These are phyloP conservation scores for Xerocomellus intermedius DNA, from an alignment of 768 basidiomycete species.

Conservation along the genomic window DNA sequence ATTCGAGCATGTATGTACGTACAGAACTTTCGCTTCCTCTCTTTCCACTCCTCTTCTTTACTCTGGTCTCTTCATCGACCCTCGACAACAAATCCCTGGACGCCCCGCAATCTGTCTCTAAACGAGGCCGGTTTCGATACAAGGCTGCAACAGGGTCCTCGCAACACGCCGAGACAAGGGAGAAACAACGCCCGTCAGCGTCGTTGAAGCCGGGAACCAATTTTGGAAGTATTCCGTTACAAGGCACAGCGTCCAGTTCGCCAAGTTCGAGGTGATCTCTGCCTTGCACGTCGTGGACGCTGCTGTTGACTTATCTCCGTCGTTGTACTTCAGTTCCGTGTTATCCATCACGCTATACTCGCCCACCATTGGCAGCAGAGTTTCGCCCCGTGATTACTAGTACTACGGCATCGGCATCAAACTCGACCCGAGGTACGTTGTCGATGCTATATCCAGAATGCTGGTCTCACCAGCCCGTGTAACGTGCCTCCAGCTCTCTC, in stretches of 20 bases:
- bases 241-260: slow-evolving; percentile 3
- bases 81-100: background rate
- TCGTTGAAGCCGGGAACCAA: slow-evolving; percentile 1
- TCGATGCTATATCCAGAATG: background rate
- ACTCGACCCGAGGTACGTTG: slow-evolving; percentile 4
- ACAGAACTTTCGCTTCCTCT: background rate
- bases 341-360: background rate
- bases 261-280: background rate
- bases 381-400: background rate
- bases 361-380: background rate
- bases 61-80: background rate
- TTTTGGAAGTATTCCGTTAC: slow-evolving; percentile 14
- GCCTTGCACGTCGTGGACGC: slow-evolving; percentile 10
- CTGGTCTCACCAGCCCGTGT: background rate
- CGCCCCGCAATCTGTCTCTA: slow-evolving; percentile 1
- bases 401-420: background rate
- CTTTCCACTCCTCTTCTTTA: background rate
- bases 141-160: slow-evolving; percentile 3
- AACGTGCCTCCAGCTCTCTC: background rate
- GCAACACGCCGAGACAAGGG: slow-evolving; percentile 19
- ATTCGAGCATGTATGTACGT: slow-evolving; percentile 14
- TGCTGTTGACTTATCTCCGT: slow-evolving; percentile 25
- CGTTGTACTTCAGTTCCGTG: slow-evolving; percentile 18
- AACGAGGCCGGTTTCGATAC: slow-evolving; percentile 5
- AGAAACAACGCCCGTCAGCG: background rate